phyloP scores from a whole-genome alignment of 2,329 filamentous ascomycete species.

The Colletotrichum cordylinicola region DNA sequence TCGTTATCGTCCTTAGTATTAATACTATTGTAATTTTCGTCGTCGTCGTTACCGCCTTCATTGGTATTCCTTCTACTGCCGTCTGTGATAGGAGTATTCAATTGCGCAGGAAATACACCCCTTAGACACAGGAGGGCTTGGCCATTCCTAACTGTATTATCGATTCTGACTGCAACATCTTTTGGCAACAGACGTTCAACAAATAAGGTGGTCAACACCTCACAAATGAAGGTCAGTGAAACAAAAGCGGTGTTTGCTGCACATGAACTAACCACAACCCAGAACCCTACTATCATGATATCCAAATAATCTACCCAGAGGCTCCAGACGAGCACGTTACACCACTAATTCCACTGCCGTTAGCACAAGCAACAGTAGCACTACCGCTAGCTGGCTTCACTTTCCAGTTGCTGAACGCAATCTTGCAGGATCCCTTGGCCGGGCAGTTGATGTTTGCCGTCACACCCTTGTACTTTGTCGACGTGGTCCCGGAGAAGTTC shows the following conservation, averaged over 20 bases:
- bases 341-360: background rate
- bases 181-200: background rate
- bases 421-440: conserved; percentile 39
- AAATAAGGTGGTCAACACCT: accelerated
- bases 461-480: conserved; percentile 36
- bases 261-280: accelerated
- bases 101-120: no score
- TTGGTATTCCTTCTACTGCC: no score
- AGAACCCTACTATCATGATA: background rate
- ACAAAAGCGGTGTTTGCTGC: accelerated
- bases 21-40: no score
- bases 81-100: no score
- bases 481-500: conserved; percentile 43
- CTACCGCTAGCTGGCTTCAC: conserved; percentile 27
- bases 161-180: background rate
- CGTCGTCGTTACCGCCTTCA: no score
- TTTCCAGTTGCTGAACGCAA: conserved; percentile 35
- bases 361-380: background rate
- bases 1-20: no score
- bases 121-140: no score
- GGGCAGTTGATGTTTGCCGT: conserved; percentile 44
- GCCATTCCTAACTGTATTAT: no score
- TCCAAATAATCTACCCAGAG: background rate
- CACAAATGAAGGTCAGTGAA: background rate
- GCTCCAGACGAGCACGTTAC: background rate